Percentiles rank a stretch among this genome's conserved stretches.
phyloP scores from a whole-genome alignment of 257 asterid genomes.

The Pogostemon cablin region DNA sequence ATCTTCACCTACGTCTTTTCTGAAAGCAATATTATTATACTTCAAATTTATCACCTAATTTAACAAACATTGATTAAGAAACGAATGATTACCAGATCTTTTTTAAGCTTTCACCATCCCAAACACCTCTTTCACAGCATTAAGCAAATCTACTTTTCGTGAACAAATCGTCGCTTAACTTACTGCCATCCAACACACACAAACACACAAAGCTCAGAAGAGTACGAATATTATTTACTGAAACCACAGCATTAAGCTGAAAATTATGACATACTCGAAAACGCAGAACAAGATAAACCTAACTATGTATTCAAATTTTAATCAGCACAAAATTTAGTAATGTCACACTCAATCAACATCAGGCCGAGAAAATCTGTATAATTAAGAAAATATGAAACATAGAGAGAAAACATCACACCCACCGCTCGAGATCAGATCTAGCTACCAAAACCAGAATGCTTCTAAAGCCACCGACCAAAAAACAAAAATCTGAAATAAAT shows the following conservation, averaged over 20 bases:
- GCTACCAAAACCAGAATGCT: conserved; percentile 31
- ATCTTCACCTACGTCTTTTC: conserved; percentile 42
- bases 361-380: not conserved
- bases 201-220: not conserved
- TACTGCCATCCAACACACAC: not conserved
- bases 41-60: conserved; percentile 18
- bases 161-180: conserved; percentile 25
- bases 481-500: conserved; percentile 16
- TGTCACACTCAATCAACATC: conserved; percentile 27
- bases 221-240: not conserved
- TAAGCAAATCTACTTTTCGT: conserved; percentile 33
- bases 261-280: conserved; percentile 11
- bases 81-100: conserved; percentile 28
- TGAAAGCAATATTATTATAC: conserved; percentile 24
- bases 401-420: conserved; percentile 23
- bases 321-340: conserved; percentile 12
- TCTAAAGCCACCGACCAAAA: conserved; percentile 37
- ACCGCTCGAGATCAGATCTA: conserved; percentile 62
- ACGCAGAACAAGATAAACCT: not conserved
- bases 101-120: conserved; percentile 26
- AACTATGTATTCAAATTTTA: not conserved
- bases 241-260: not conserved
- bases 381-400: not conserved
- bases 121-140: conserved; percentile 29
- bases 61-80: conserved; percentile 5